These are phyloP conservation scores for Nigrospora oryzae DNA, from an alignment of 2,329 filamentous ascomycete genomes.

Conservation along the genomic window DNA sequence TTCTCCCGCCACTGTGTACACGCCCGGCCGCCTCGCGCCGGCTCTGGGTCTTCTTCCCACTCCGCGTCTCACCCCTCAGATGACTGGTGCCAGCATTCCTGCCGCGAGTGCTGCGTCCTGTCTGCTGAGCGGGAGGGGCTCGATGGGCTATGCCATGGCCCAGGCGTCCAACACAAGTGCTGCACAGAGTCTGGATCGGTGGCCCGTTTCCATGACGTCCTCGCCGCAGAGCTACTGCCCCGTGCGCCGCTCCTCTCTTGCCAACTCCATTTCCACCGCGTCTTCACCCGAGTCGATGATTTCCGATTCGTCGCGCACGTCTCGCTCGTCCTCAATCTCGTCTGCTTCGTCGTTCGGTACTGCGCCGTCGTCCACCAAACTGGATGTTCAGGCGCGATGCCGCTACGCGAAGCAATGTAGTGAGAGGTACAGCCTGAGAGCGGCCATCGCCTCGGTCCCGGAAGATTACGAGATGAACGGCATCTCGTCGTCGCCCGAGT, in stretches of 20 bases:
- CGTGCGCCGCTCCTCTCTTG: slow-evolving; percentile 52
- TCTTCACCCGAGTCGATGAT: slow-evolving; percentile 63
- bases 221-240: slow-evolving; percentile 44
- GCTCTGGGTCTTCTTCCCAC: slow-evolving; percentile 49
- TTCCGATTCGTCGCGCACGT: slow-evolving; percentile 52
- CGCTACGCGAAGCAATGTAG: slow-evolving; percentile 49
- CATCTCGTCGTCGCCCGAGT: slow-evolving; percentile 48
- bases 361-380: slow-evolving; percentile 46
- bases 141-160: slow-evolving; percentile 53
- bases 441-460: slow-evolving; percentile 46
- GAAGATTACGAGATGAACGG: slow-evolving; percentile 45
- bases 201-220: slow-evolving; percentile 36
- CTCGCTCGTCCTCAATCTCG: slow-evolving; percentile 57
- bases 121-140: slow-evolving; percentile 39
- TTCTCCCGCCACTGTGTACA: slow-evolving; percentile 29
- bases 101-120: slow-evolving; percentile 46
- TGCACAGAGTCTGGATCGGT: slow-evolving; percentile 43
- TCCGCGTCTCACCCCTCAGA: slow-evolving; percentile 49
- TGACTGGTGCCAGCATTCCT: slow-evolving; percentile 49
- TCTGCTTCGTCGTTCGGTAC: slow-evolving; percentile 52
- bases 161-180: slow-evolving; percentile 39
- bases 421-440: slow-evolving; percentile 45
- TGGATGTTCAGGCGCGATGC: slow-evolving; percentile 56
- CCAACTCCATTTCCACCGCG: slow-evolving; percentile 52
- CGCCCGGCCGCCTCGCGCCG: slow-evolving; percentile 39